Evolutionary conservation across 2,329 filamentous ascomycete genomes (phyloP).

Genomic region (Penicillium digitatum): DNA sequence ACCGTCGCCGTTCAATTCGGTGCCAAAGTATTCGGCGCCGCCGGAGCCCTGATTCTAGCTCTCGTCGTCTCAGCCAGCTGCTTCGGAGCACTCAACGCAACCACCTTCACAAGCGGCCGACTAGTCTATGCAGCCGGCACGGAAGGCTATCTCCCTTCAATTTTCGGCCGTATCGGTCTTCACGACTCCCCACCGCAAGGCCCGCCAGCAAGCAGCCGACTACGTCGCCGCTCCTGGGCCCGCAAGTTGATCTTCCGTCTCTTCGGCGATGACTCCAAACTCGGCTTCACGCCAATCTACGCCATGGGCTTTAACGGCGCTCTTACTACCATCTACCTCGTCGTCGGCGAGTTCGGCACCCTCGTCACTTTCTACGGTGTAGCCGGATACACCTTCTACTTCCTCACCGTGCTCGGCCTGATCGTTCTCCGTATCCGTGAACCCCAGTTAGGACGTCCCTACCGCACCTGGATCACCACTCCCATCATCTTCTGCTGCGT

Average conservation of each 20-base stretch:
- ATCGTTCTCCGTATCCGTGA: slow-evolving; percentile 86
- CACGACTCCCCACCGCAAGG: slow-evolving; percentile 35
- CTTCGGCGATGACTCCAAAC: slow-evolving; percentile 70
- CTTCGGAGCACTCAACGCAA: slow-evolving; percentile 90
- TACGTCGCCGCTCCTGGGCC: slow-evolving; percentile 52
- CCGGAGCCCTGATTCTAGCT: slow-evolving; percentile 78
- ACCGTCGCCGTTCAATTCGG: slow-evolving; percentile 97
- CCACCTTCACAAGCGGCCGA: slow-evolving; percentile 86
- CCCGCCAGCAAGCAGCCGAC: slow-evolving; percentile 30
- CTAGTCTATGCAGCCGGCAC: slow-evolving; percentile 92
- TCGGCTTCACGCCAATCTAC: slow-evolving; percentile 92
- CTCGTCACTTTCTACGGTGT: slow-evolving; percentile 97
- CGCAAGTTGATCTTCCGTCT: slow-evolving; percentile 57
- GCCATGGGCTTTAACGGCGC: slow-evolving; percentile 77
- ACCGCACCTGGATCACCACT: slow-evolving; percentile 93
- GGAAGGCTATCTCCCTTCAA: slow-evolving; percentile 81
- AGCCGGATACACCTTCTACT: slow-evolving; percentile 96
- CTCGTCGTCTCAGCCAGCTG: slow-evolving; percentile 87
- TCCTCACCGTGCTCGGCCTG: slow-evolving; percentile 86
- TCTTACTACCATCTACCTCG: slow-evolving; percentile 72
- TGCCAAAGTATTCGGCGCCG: slow-evolving; percentile 77
- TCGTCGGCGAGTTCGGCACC: slow-evolving; percentile 85
- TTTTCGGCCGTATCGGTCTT: slow-evolving; percentile 81
- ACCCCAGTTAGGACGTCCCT: slow-evolving; percentile 81
- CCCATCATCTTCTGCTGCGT: slow-evolving; percentile 99